Evolutionary conservation across 345 rosid species (phyloP), one percentile per base, ranked within the genome.

Genomic region (Tarenaya hassleriana): DNA sequence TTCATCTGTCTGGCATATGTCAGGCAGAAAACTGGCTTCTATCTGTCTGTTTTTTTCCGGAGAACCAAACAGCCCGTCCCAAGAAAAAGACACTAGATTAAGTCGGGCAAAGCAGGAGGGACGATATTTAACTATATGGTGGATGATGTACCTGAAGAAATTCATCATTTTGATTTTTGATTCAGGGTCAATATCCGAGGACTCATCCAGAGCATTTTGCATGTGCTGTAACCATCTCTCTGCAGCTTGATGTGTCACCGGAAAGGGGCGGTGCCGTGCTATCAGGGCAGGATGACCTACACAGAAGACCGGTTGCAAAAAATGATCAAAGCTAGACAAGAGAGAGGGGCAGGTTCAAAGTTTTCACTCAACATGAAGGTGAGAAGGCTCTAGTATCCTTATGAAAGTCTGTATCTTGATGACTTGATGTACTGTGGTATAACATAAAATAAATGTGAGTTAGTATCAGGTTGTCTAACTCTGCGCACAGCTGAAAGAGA

Each of bases 261-360:
- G 94, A 61, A 86, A 90, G 47, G 90, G 86, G 46, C 94, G 72
- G 56, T 86, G 97, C 19, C 97, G 95, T 8, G 74, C 94, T 0
- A 90, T 86, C 50, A 90, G 64, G 12, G 97, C 88, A 58, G 91
- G 97, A 61, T 82, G 95, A 9, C 95, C 97, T 86, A 68, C 64
- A 48, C 15, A 58, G 11, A 39, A 24, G 53, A 58, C 38, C 32
- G 51, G 12, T 9, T 20, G 21, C 52, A 44, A 17, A 8, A 18
- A 12, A 9, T 18, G 20, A n/a, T 16, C n/a, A 35, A 14, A 50
- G 20, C 44, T 50, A 57, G 54, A 34, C 56, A 35, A 57, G 50
- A n/a, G n/a, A n/a, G 17, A 24, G 7, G 11, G 11, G 20, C 20
- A 51, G 48, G 51, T 39, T 15, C 55, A 3, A 52, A 58, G 60